Evolutionary conservation across 208 protist genomes (phyloP).

Genomic region (Acanthamoeba culbertsoni): DNA sequence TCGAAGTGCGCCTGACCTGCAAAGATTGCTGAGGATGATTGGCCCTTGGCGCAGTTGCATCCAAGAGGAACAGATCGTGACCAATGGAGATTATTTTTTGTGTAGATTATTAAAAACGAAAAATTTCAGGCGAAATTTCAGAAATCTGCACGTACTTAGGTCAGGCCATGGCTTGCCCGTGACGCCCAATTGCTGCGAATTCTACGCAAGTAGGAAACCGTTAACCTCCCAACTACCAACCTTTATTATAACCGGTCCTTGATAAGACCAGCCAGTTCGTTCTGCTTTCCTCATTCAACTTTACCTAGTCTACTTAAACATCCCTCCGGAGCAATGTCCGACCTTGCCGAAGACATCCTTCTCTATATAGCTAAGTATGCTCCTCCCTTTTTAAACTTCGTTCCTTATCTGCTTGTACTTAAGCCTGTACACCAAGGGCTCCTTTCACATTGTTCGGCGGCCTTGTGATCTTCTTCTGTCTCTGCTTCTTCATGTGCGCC

Average conservation of each 20-base stretch:
- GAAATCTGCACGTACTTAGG: too few relatives aligned
- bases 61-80: too few relatives aligned
- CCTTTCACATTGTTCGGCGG: background rate
- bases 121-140: background rate
- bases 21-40: too few relatives aligned
- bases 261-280: background rate
- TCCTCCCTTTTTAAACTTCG: background rate
- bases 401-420: background rate
- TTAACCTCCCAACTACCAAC: background rate
- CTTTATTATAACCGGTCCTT: background rate
- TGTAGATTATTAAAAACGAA: too few relatives aligned
- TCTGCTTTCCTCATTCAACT: background rate
- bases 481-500: background rate
- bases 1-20: too few relatives aligned
- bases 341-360: background rate
- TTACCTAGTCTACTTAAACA: too few relatives aligned
- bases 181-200: background rate
- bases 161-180: background rate
- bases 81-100: too few relatives aligned
- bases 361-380: constrained; percentile 36
- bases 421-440: background rate
- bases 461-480: background rate
- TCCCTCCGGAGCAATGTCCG: background rate
- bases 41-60: too few relatives aligned
- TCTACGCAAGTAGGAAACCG: background rate